Percentiles rank a stretch among this genome's conserved stretches.
Conservation (phyloP, 208 protist species). For the Crithidia mellificae region DNA sequence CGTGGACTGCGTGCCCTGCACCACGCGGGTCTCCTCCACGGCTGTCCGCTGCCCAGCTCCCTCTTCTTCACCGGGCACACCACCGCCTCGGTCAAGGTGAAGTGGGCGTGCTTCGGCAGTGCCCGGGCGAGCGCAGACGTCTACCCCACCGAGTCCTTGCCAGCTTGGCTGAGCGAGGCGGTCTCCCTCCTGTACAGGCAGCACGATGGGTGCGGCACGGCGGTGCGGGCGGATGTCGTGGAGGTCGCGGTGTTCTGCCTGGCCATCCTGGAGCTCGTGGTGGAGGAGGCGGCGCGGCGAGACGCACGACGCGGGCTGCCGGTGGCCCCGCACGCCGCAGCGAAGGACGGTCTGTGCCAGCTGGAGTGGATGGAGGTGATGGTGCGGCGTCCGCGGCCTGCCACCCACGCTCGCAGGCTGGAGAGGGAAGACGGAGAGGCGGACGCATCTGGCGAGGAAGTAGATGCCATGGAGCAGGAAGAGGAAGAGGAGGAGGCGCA, state of each 20-base stretch:
- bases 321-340: neutral
- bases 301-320: neutral
- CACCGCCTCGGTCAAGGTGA: constrained; percentile 29
- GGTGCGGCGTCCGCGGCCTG: neutral
- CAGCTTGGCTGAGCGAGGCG: constrained; percentile 16
- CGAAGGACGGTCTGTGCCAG: constrained; percentile 1
- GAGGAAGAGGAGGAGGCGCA: constrained; percentile 1
- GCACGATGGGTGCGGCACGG: neutral
- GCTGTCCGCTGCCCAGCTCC: constrained; percentile 50
- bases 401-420: neutral
- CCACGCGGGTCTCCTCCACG: constrained; percentile 47
- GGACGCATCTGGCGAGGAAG: no score
- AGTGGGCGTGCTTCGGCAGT: constrained; percentile 62
- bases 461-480: no score
- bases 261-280: constrained; percentile 24
- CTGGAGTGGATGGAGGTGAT: constrained; percentile 26
- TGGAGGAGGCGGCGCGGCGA: neutral
- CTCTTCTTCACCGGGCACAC: constrained; percentile 38
- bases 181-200: constrained; percentile 11
- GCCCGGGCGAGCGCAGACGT: constrained; percentile 25
- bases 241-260: constrained; percentile 29
- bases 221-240: constrained; percentile 8
- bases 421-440: neutral
- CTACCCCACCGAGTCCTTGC: constrained; percentile 40
- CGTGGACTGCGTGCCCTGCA: constrained; percentile 56